phyloP scores from a whole-genome alignment of 768 basidiomycete genomes.

The Tephrocybe rancida region DNA sequence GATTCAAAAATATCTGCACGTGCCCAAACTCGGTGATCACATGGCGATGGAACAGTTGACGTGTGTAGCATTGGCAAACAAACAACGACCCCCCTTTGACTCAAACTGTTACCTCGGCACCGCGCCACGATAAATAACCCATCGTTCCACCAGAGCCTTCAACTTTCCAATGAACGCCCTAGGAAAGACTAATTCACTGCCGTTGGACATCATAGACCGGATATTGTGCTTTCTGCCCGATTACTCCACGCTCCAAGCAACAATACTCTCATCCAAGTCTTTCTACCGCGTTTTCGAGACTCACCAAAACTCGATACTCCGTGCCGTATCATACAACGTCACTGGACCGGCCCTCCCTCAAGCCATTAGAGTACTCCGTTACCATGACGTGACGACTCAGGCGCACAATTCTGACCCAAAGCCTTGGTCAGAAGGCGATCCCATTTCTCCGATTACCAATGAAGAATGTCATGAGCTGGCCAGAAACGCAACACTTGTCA shows the following conservation, averaged over 20 bases:
- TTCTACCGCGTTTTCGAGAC: conserved; percentile 29
- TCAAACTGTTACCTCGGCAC: neutral
- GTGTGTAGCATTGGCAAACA: neutral
- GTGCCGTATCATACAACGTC: conserved; percentile 29
- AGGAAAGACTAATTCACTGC: conserved; percentile 18
- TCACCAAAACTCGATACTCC: conserved; percentile 30
- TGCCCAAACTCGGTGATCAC: conserved; percentile 6
- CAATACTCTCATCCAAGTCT: conserved; percentile 29
- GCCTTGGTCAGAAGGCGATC: conserved; percentile 13
- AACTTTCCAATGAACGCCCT: conserved; percentile 8
- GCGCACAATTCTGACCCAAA: neutral
- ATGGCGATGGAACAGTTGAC: conserved; percentile 3
- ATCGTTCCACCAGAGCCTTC: no score
- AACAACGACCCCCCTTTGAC: neutral
- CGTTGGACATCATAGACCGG: conserved; percentile 29
- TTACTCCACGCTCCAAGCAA: conserved; percentile 26
- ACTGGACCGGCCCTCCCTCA: conserved; percentile 31
- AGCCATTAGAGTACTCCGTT: conserved; percentile 27
- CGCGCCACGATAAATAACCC: no score
- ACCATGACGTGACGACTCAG: neutral
- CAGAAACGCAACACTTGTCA: conserved; percentile 25
- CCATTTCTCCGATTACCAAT: conserved; percentile 18
- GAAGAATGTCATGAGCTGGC: conserved; percentile 24
- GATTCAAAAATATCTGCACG: conserved; percentile 4
- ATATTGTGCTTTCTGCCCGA: conserved; percentile 28